Evolutionary conservation across 352 stramenopile genomes (phyloP), one percentile per base, ranked within the genome.

Genomic region (Lagenidium sp.): DNA sequence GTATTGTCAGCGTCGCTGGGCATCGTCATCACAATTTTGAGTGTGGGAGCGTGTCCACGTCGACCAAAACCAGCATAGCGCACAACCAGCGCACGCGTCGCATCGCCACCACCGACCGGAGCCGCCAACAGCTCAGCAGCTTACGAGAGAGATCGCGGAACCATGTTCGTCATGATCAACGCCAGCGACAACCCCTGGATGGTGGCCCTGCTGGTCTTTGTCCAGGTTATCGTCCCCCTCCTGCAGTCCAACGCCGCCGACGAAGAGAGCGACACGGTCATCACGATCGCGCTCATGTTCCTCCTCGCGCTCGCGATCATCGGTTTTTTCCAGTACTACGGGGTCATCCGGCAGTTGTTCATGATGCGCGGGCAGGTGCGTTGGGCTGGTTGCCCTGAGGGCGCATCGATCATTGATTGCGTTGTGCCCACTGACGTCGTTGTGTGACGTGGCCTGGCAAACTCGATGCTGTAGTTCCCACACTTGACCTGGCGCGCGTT

Each of bases 81-180:
- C n/a, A n/a, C n/a, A n/a, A n/a, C n/a, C n/a, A n/a, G n/a, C n/a
- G n/a, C n/a, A n/a, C n/a, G n/a, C n/a, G n/a, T n/a, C n/a, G n/a
- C n/a, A n/a, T n/a, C n/a, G n/a, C n/a, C n/a, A n/a, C n/a, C n/a
- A n/a, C n/a, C n/a, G n/a, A n/a, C n/a, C n/a, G n/a, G n/a, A n/a
- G n/a, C n/a, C n/a, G n/a, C n/a, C n/a, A n/a, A n/a, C n/a, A n/a
- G n/a, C n/a, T n/a, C n/a, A n/a, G n/a, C n/a, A n/a, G n/a, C n/a
- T n/a, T n/a, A 22, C 20, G 16, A 18, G 10, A 15, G 15, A 16
- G 19, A 0, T 12, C 21, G 30, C 24, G 29, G n/a, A n/a, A 45
- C 43, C 52, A 88, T 89, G 77, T 80, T 89, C 22, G 71, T 89
- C 43, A 73, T 89, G 57, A 68, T 86, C 38, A 86, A 81, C 41